Evolutionary conservation across 805 yeast species (phyloP).

Genomic region (Ogataea naganishii): DNA sequence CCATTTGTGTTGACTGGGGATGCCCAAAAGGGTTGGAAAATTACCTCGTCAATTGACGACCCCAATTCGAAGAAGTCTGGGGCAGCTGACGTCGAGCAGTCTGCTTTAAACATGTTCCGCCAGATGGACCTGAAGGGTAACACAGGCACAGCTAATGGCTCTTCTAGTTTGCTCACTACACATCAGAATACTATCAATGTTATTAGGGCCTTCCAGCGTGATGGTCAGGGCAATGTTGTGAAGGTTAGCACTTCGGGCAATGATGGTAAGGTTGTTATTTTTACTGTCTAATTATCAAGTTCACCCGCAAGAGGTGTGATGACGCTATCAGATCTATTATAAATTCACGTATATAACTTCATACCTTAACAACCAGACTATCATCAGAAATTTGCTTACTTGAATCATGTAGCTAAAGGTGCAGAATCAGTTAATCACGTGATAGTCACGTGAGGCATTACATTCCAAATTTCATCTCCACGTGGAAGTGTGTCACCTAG

Average conservation of each 20-base stretch:
- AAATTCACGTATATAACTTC: too few relatives aligned
- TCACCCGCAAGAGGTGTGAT: too few relatives aligned
- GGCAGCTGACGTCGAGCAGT: constrained; percentile 56
- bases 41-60: constrained; percentile 55
- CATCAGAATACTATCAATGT: constrained; percentile 87
- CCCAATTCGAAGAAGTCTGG: constrained; percentile 31
- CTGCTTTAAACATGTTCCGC: constrained; percentile 87
- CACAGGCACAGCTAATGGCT: constrained; percentile 31
- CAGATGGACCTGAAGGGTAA: constrained; percentile 94
- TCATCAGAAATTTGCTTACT: too few relatives aligned
- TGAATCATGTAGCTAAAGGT: neutral
- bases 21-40: constrained; percentile 53
- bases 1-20: constrained; percentile 78
- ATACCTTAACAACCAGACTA: too few relatives aligned
- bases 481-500: neutral
- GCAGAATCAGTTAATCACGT: neutral
- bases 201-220: constrained; percentile 42
- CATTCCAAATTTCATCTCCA: neutral
- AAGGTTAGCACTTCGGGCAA: constrained; percentile 71
- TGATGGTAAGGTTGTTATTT: constrained; percentile 87
- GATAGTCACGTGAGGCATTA: neutral
- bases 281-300: constrained; percentile 38
- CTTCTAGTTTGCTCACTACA: constrained; percentile 54
- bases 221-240: constrained; percentile 40
- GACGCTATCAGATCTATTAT: too few relatives aligned